Base-by-base conservation (phyloP, 768 basidiomycete genomes). In the Phlegmacium glaucopus region DNA sequence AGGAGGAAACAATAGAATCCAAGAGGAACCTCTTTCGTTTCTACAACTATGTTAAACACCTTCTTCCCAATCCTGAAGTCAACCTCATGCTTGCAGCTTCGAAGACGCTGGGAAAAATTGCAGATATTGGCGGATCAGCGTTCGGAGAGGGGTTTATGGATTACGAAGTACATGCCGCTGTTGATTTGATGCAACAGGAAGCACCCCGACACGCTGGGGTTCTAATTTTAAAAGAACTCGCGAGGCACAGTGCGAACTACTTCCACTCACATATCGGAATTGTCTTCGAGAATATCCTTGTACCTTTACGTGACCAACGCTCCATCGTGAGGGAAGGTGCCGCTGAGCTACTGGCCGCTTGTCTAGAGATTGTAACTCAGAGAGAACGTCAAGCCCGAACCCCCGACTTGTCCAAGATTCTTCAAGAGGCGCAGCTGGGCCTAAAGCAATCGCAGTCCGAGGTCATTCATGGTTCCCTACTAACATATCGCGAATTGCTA, bases 21-120 rank as follows among this genome's bases (percentile, higher is more conserved):
- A 88, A 85, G 59, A 74, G 83, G 34, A 84, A 87, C 54, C 79
- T 90, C 32, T 93, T 88, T 66, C 82, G 90, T 42, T 85, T 94
- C 63, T 91, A 87, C 71, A 90, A 91, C 68, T 94, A 96, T 69
- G 86, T 96, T 66, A 91, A 93, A 62, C 83, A 89, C 35, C 78
- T 95, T n/a, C 77, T 96, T 15, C 92, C 92, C 4, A 90, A 90
- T 60, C 78, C 84, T 44, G 95, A 97, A 63, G 81, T 92, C 59
- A 87, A 89, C 64, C 83, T 99, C 61, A 97, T 97, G 94, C 78
- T 94, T 29, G 82, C 87, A 8, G 92, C 93, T 1, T 92, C 94
- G n/a, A 90, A 93, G 64, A 92, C 90, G 0, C 78, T 94, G 25
- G 93, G 93, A 0, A 78, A 83, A 58, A 94, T 95, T 60, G 88